These are phyloP conservation scores for Chenopodium quinoa DNA, from an alignment of 148 eudicot genomes.

Conservation along the genomic window DNA sequence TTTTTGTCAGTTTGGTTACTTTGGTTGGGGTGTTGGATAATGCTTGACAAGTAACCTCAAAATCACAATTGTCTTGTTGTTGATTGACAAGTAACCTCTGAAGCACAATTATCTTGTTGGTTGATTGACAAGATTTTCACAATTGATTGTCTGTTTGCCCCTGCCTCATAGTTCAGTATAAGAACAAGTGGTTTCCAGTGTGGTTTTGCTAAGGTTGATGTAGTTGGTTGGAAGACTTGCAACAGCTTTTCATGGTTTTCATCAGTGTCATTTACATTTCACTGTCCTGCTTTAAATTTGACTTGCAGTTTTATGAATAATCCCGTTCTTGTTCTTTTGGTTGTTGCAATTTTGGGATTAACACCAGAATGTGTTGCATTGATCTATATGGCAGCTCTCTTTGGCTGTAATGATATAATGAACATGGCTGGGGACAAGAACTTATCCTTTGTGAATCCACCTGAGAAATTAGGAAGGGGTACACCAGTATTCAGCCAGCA, in stretches of 20 bases:
- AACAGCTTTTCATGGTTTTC: too few relatives aligned
- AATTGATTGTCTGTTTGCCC: not conserved
- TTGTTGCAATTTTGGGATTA: constrained; percentile 3
- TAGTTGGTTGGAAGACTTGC: not conserved
- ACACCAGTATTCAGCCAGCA: constrained; percentile 30
- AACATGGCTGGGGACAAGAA: constrained; percentile 32
- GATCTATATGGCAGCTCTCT: constrained; percentile 32
- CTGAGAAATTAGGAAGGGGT: constrained; percentile 26
- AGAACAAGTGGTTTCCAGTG: not conserved
- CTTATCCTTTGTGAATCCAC: constrained; percentile 26
- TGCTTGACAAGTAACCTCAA: not conserved
- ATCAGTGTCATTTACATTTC: not conserved
- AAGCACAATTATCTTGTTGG: not conserved
- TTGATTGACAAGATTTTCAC: not conserved
- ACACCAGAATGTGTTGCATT: constrained; percentile 4
- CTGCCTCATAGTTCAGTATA: not conserved
- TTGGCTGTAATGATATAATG: constrained; percentile 32
- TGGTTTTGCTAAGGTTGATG: not conserved
- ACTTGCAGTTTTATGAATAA: not conserved
- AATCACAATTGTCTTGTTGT: not conserved
- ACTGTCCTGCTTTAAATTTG: not conserved
- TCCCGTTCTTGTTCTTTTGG: not conserved
- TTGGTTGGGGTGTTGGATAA: not conserved
- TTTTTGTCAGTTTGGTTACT: not conserved
- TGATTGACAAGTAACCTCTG: not conserved